Conservation (phyloP, 2,329 filamentous ascomycete species). For the Aspergillus novofumigatus region DNA sequence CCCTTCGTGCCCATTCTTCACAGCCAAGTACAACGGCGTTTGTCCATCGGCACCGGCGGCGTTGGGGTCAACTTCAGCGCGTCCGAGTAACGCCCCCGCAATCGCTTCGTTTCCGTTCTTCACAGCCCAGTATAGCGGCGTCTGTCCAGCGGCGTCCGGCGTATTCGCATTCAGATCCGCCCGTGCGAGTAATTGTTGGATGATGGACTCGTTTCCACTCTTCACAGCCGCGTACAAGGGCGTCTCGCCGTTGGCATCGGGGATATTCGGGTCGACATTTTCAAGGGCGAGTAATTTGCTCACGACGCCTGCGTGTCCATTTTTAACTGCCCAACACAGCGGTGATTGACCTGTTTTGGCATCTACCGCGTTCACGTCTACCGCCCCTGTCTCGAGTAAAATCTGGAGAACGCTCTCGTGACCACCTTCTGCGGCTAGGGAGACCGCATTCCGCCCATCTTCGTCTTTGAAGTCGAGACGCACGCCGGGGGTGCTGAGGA, state of each 20-base stretch:
- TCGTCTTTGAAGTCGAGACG: conserved; percentile 17
- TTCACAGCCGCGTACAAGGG: conserved; percentile 14
- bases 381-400: conserved; percentile 14
- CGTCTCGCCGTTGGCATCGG: conserved; percentile 10
- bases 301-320: conserved; percentile 14
- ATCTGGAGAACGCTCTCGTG: conserved; percentile 17
- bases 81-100: conserved; percentile 17
- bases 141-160: conserved; percentile 9
- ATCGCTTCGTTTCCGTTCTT: conserved; percentile 18
- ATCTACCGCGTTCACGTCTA: conserved; percentile 13
- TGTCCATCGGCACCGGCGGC: conserved; percentile 5
- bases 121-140: conserved; percentile 14
- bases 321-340: conserved; percentile 15
- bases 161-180: conserved; percentile 11
- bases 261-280: conserved; percentile 14
- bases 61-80: conserved; percentile 10
- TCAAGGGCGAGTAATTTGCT: conserved; percentile 9
- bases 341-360: conserved; percentile 14
- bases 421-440: conserved; percentile 20
- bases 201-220: conserved; percentile 9
- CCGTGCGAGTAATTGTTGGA: conserved; percentile 12
- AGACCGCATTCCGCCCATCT: conserved; percentile 18
- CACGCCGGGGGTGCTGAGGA: conserved; percentile 19
- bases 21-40: conserved; percentile 13
- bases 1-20: conserved; percentile 16